Evolutionary conservation across 768 basidiomycete genomes (phyloP).

Genomic region (Rhodotorula sphaerocarpa): DNA sequence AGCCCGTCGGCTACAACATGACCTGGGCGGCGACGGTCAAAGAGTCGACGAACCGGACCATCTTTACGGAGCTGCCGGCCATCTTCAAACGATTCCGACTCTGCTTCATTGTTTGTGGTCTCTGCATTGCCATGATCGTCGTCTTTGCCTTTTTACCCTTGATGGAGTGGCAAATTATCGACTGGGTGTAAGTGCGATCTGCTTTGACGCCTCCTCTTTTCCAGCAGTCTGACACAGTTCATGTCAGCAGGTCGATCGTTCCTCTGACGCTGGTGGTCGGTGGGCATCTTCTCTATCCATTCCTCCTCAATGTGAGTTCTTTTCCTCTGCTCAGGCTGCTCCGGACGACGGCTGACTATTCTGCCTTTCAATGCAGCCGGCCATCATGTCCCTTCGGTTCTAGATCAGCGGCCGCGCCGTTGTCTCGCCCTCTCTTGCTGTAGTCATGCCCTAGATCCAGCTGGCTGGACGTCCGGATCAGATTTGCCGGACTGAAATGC

Average conservation of each 20-base stretch:
- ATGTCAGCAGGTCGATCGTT: neutral
- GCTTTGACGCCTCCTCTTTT: neutral
- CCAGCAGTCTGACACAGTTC: neutral
- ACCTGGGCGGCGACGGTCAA: constrained; percentile 69
- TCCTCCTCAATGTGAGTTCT: constrained; percentile 8
- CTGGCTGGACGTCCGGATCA: too few species aligned
- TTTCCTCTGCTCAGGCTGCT: neutral
- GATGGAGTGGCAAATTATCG: constrained; percentile 14
- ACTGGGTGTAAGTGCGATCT: neutral
- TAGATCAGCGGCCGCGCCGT: neutral
- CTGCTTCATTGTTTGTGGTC: constrained; percentile 47
- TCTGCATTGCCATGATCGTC: constrained; percentile 53
- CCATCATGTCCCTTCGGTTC: constrained; percentile 27
- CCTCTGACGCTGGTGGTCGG: constrained; percentile 16
- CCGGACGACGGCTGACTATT: neutral
- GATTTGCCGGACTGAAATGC: too few species aligned
- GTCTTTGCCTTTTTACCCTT: constrained; percentile 41
- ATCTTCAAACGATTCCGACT: constrained; percentile 72
- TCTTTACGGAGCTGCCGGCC: constrained; percentile 80
- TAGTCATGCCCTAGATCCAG: too few species aligned
- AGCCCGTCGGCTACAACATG: constrained; percentile 55
- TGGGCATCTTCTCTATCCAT: constrained; percentile 17
- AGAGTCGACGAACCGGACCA: constrained; percentile 78
- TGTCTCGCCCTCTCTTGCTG: neutral
- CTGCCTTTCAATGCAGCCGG: neutral